A percentile compares a stretch with the other conserved stretches of the same genome.
phyloP scores from a whole-genome alignment of 148 eudicot genomes.

The Arbutus unedo region DNA sequence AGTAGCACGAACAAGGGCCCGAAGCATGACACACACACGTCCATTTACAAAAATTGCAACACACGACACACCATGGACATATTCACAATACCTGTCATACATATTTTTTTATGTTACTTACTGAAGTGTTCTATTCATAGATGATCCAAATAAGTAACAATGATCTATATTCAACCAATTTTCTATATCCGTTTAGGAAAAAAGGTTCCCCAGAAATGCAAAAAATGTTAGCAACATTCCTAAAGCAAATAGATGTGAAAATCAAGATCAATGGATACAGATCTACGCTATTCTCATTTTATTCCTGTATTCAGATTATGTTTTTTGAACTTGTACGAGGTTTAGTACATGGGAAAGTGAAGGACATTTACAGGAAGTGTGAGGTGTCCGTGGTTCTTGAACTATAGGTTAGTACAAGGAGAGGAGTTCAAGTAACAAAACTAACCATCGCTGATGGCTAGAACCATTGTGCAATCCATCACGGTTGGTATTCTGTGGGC shows the following conservation, averaged over 20 bases:
- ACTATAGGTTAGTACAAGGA: background rate
- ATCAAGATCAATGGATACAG: background rate
- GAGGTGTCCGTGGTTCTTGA: background rate
- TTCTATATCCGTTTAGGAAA: background rate
- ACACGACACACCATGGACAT: background rate
- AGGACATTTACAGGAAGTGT: background rate
- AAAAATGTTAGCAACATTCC: background rate
- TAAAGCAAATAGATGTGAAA: background rate
- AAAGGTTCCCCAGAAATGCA: background rate
- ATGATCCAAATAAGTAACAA: background rate
- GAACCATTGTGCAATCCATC: conserved; percentile 91
- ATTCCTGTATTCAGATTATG: background rate
- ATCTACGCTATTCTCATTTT: background rate
- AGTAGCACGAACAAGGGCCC: background rate
- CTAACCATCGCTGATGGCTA: conserved; percentile 84
- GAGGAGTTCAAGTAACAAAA: background rate
- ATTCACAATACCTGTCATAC: background rate
- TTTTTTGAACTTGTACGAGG: background rate
- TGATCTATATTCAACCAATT: background rate
- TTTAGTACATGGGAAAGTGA: background rate
- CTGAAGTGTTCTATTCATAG: background rate
- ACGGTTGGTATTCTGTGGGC: conserved; percentile 94
- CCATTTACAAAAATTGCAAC: no score
- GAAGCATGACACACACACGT: background rate
- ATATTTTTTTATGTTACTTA: background rate